Evolutionary conservation across 2,329 filamentous ascomycete species (phyloP).

Genomic region (Paradendryphiella salina): DNA sequence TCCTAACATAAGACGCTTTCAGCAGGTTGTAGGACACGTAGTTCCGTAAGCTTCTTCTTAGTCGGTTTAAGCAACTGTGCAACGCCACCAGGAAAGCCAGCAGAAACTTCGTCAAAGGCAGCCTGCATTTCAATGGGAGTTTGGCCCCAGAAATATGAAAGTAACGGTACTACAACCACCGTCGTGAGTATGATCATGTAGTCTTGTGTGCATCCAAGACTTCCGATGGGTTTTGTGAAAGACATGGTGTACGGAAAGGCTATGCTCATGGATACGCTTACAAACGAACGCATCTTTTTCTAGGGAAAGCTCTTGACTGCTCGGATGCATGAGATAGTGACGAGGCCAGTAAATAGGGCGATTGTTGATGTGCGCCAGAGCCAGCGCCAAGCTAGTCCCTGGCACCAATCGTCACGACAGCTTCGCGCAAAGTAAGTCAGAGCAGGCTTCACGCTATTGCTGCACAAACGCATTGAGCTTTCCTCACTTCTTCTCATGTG

Average conservation of each 20-base stretch:
- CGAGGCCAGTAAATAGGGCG: not conserved
- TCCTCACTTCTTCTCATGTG: no score
- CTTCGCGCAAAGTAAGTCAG: not conserved
- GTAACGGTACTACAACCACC: not conserved
- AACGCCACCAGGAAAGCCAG: not conserved
- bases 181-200: not conserved
- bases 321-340: not conserved
- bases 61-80: no score
- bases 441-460: no score
- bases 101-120: not conserved
- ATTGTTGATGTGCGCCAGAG: not conserved
- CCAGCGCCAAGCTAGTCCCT: not conserved
- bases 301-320: not conserved
- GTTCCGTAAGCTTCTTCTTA: no score
- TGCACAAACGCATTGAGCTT: no score
- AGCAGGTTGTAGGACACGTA: no score
- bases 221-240: not conserved
- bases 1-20: no score
- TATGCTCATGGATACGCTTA: not conserved
- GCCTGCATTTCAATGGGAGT: not conserved
- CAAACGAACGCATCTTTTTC: not conserved
- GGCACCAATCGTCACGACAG: not conserved
- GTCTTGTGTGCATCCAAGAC: not conserved
- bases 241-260: not conserved
- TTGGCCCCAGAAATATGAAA: not conserved